Evolutionary conservation across 2,329 filamentous ascomycete genomes (phyloP).

Genomic region (Arthrobotrys musiformis): DNA sequence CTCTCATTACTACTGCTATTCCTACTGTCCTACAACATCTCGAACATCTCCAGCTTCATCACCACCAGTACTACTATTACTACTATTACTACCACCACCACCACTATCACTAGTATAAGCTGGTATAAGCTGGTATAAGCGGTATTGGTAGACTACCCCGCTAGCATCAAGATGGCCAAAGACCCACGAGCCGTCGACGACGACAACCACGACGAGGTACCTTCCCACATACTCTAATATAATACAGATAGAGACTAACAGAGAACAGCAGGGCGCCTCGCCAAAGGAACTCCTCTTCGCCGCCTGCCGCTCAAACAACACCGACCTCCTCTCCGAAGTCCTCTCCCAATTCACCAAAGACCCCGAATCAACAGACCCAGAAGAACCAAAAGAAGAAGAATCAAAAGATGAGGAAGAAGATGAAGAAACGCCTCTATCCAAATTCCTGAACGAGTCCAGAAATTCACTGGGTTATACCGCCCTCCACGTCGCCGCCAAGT

Average conservation of each 20-base stretch:
- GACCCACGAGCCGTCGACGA: constrained; percentile 24
- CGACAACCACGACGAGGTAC: constrained; percentile 27
- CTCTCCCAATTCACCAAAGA: constrained; percentile 65
- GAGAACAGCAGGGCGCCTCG: constrained; percentile 77
- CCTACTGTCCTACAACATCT: neutral
- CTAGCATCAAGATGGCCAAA: constrained; percentile 28
- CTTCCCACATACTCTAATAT: neutral
- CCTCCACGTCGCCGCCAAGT: constrained; percentile 86
- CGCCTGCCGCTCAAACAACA: constrained; percentile 92
- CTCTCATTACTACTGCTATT: neutral
- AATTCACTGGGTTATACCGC: constrained; percentile 89
- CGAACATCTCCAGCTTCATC: neutral
- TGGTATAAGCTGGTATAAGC: too few species aligned
- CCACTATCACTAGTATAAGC: neutral
- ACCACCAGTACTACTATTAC: neutral
- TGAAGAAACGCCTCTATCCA: constrained; percentile 65
- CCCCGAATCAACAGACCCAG: neutral
- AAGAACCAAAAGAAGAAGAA: constrained; percentile 59
- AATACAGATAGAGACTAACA: neutral
- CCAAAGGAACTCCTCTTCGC: constrained; percentile 87
- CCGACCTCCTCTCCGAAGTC: constrained; percentile 80
- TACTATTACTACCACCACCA: neutral
- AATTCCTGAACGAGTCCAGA: constrained; percentile 84
- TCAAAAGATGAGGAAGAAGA: constrained; percentile 62
- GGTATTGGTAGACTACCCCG: too few species aligned